Base-by-base conservation (phyloP, 352 stramenopile species). In the Globisporangium spinosum region DNA sequence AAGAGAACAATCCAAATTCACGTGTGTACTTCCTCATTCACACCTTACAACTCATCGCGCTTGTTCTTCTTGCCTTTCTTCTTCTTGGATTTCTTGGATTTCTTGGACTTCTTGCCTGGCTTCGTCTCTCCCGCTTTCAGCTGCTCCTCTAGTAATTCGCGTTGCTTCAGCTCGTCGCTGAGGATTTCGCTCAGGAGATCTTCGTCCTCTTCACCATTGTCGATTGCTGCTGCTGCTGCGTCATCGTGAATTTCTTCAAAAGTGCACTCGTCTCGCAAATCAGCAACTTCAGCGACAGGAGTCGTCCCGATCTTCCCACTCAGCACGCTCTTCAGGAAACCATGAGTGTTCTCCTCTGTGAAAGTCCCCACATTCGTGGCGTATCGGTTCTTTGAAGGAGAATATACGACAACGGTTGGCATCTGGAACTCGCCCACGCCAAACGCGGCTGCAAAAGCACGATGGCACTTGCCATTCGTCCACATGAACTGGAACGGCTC, bases 101-200 rank as follows among this genome's bases (percentile, higher is more conserved):
- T 77, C 62, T 81, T 83, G 29, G 71, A 71, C 38, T 58, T 15
- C 53, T 82, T 82, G 53, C 75, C 74, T 9, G n/a, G 27, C 67
- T 56, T 60, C 65, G 76, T 82, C 64, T 76, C 58, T 49, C 80
- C 74, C 1, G 68, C 70, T 25, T 78, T 74, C 2, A 89, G 64
- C 22, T 82, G 74, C 17, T 83, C 83, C 34, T 89, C 82, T 23
- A 89, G 57, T 62, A 80, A 43, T 32, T 82, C 77, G 15, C 77
- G 78, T 45, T 91, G 77, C 38, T 82, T 71, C 53, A 87, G 77
- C 70, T 93, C 86, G 10, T 92, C 86, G 2, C 69, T 80, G 9
- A 91, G 68, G 34, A 94, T 94, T 58, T 94, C 86, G 25, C 73
- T 88, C 57, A 94, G 65, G 56, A 94, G 72, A 34, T 91, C 86